Conservation (phyloP, 1,284 basidiomycete species). For the Jaminaea rosea region DNA sequence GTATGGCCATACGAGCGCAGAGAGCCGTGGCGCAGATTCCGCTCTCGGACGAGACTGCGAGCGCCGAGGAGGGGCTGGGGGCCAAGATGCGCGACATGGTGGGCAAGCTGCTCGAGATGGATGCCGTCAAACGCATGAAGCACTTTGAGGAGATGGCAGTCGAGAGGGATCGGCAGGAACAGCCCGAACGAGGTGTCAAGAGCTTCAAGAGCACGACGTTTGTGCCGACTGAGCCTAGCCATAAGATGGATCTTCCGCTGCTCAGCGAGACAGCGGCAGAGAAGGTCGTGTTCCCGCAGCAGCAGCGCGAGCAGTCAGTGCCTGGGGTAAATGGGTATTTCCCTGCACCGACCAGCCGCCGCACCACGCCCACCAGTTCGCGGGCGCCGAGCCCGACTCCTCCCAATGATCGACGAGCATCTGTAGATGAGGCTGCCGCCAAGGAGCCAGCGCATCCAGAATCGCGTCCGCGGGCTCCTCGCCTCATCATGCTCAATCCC, state of each 20-base stretch:
- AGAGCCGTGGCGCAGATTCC: conserved; percentile 50
- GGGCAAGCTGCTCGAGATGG: conserved; percentile 50
- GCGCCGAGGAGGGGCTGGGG: conserved; percentile 13
- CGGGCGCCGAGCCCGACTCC: too few relatives aligned
- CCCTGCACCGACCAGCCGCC: conserved; percentile 1
- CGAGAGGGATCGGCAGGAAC: conserved; percentile 18
- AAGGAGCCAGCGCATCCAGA: too few relatives aligned
- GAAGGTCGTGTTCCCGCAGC: neutral
- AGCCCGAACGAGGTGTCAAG: conserved; percentile 21
- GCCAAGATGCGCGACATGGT: conserved; percentile 48
- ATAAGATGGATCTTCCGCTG: conserved; percentile 50
- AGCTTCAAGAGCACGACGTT: conserved; percentile 53
- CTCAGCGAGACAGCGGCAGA: conserved; percentile 24
- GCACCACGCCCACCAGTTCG: conserved; percentile 8
- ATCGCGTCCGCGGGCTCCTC: too few relatives aligned
- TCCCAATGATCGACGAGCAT: too few relatives aligned
- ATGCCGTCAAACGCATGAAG: conserved; percentile 50
- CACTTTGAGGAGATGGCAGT: conserved; percentile 46
- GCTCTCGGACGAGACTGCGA: neutral
- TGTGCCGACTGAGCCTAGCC: conserved; percentile 49
- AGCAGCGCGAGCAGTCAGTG: conserved; percentile 7
- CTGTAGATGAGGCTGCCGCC: too few relatives aligned
- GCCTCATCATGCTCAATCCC: conserved; percentile 33
- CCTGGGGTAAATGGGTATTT: too few relatives aligned
- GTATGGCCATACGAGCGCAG: conserved; percentile 51